Conservation (phyloP, 208 protist genomes). For the Crithidia brevicula region DNA sequence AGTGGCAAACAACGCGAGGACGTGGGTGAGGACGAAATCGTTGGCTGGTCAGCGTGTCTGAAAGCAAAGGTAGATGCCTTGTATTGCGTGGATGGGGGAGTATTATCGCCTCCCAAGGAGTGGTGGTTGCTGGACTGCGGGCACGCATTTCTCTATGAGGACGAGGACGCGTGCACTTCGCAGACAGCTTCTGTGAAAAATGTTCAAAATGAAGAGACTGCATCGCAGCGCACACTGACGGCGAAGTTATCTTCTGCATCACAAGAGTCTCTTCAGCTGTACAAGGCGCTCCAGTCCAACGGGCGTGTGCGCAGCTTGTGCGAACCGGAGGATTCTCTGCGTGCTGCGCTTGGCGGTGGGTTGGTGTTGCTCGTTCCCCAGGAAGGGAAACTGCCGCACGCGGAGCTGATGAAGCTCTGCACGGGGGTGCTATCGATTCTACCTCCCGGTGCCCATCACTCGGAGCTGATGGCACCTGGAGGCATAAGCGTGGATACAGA, state of each 20-base stretch:
- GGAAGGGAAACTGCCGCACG: slow-evolving; percentile 79
- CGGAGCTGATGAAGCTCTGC: slow-evolving; percentile 61
- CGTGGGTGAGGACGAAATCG: background rate
- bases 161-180: background rate
- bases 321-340: slow-evolving; percentile 48
- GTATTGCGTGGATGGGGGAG: background rate
- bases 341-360: slow-evolving; percentile 12
- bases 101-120: background rate
- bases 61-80: slow-evolving; percentile 18
- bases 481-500: background rate
- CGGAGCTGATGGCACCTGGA: too few relatives aligned
- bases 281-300: slow-evolving; percentile 18
- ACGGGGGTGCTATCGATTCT: slow-evolving; percentile 57
- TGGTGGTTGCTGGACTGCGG: slow-evolving; percentile 84
- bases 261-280: slow-evolving; percentile 44
- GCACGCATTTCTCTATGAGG: slow-evolving; percentile 60
- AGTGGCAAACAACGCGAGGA: background rate
- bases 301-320: slow-evolving; percentile 40
- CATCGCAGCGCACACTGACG: too few relatives aligned
- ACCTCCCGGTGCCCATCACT: slow-evolving; percentile 20
- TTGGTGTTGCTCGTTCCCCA: slow-evolving; percentile 81
- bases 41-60: slow-evolving; percentile 23
- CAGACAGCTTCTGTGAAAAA: background rate
- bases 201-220: too few relatives aligned
- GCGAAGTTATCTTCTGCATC: slow-evolving; percentile 14